Percentiles rank a stretch among this genome's conserved stretches.
These are phyloP conservation scores for Fragaria iinumae DNA, from an alignment of 306 rosid species.

Conservation along the genomic window DNA sequence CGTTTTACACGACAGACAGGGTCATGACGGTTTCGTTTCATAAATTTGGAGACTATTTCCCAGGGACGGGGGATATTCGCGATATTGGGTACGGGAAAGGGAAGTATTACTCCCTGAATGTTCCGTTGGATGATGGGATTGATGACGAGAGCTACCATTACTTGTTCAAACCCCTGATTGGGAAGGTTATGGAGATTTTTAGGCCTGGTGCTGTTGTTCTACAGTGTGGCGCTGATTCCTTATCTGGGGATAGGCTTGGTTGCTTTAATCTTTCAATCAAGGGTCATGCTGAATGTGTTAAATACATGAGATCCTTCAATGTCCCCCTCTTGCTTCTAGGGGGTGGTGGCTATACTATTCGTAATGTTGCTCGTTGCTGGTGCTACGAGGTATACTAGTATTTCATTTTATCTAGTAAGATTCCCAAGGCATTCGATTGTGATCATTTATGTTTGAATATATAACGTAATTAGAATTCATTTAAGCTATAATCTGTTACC, in stretches of 20 bases:
- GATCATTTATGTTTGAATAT: slow-evolving; percentile 1
- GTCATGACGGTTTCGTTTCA: slow-evolving; percentile 94
- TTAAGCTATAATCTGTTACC: background rate
- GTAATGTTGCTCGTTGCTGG: slow-evolving; percentile 94
- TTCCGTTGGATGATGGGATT: slow-evolving; percentile 86
- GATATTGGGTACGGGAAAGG: slow-evolving; percentile 81
- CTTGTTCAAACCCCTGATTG: slow-evolving; percentile 79
- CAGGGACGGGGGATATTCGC: slow-evolving; percentile 81
- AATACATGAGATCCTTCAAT: slow-evolving; percentile 82
- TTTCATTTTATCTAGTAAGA: slow-evolving; percentile 10
- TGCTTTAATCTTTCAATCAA: slow-evolving; percentile 87
- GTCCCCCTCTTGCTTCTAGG: slow-evolving; percentile 82
- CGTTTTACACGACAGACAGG: slow-evolving; percentile 83
- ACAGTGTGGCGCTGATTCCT: slow-evolving; percentile 90
- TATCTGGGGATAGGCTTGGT: slow-evolving; percentile 86
- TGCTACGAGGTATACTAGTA: slow-evolving; percentile 67
- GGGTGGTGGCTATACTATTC: slow-evolving; percentile 88
- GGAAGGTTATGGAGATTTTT: slow-evolving; percentile 86
- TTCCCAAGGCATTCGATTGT: background rate
- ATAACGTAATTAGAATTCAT: background rate
- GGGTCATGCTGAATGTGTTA: slow-evolving; percentile 91
- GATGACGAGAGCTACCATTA: slow-evolving; percentile 92
- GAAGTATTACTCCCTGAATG: slow-evolving; percentile 83
- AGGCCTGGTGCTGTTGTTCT: slow-evolving; percentile 89
- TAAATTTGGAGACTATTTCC: slow-evolving; percentile 87